phyloP scores from a whole-genome alignment of 2,329 filamentous ascomycete genomes.

The Alternaria longipes region DNA sequence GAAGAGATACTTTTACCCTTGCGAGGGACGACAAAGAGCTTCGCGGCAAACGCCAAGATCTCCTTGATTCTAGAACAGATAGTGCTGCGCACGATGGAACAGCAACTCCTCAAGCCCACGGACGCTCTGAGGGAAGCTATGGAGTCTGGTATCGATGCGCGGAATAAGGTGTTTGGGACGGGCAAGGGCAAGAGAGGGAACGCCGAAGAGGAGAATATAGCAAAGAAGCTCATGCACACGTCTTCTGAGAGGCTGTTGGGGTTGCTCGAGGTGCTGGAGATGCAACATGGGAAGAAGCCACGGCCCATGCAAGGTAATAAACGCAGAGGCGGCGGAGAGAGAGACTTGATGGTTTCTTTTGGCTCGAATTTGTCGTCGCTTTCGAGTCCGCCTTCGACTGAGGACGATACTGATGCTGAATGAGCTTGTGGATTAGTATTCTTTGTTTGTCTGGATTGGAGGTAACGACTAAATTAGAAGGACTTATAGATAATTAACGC shows the following conservation, averaged over 20 bases:
- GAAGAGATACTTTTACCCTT: constrained; percentile 37
- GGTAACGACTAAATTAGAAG: no score
- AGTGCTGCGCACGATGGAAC: constrained; percentile 41
- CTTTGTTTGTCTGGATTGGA: no score
- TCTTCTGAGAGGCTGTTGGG: constrained; percentile 48
- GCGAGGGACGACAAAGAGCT: constrained; percentile 38
- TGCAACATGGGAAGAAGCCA: constrained; percentile 23
- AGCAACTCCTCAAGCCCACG: constrained; percentile 31
- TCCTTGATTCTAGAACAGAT: constrained; percentile 48
- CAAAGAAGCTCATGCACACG: constrained; percentile 43
- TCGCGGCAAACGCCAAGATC: constrained; percentile 47
- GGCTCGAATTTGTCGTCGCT: constrained; percentile 33
- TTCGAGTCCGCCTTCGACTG: constrained; percentile 25
- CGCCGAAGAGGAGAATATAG: constrained; percentile 48
- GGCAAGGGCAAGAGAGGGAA: constrained; percentile 56
- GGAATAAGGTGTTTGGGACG: constrained; percentile 57
- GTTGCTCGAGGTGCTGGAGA: constrained; percentile 46
- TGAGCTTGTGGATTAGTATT: neutral
- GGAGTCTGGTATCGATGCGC: constrained; percentile 62
- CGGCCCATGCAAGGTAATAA: constrained; percentile 15
- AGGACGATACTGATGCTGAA: constrained; percentile 29
- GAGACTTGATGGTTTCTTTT: constrained; percentile 27
- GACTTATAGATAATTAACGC: no score
- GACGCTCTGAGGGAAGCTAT: constrained; percentile 55
- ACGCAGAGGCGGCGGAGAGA: neutral